Conservation (phyloP, 371 early-diverging fungal species). For the Saksenaea vasiformis region DNA sequence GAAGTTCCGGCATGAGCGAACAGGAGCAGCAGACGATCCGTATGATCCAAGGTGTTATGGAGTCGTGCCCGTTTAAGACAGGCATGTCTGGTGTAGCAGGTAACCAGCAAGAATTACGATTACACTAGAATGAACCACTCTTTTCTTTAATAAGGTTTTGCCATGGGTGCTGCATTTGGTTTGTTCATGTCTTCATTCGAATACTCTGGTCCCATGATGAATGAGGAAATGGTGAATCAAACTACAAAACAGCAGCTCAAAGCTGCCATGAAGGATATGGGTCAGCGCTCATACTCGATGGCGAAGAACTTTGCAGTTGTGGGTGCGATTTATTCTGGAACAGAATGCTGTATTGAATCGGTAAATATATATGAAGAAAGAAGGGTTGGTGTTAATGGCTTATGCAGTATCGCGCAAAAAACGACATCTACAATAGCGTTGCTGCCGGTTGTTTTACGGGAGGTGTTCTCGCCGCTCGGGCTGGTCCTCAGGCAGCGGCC, state of each 20-base stretch:
- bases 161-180: constrained; percentile 90
- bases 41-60: constrained; percentile 54
- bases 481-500: constrained; percentile 78
- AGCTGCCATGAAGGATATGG: constrained; percentile 89
- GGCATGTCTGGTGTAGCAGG: constrained; percentile 76
- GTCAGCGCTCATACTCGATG: constrained; percentile 68
- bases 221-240: constrained; percentile 61
- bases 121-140: neutral
- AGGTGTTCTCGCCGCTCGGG: constrained; percentile 80
- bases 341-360: constrained; percentile 94
- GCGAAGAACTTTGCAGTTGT: constrained; percentile 96
- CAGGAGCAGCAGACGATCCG: constrained; percentile 45
- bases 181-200: constrained; percentile 90
- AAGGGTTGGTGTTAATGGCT: neutral
- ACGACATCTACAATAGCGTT: constrained; percentile 89
- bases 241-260: constrained; percentile 80
- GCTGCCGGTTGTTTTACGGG: constrained; percentile 95
- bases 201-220: constrained; percentile 64
- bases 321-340: constrained; percentile 88
- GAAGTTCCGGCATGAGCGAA: constrained; percentile 25
- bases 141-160: constrained; percentile 67
- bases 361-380: constrained; percentile 43
- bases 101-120: constrained; percentile 24
- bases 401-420: constrained; percentile 87
- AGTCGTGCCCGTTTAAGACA: constrained; percentile 80